These are phyloP conservation scores for Hyaloperonospora arabidopsidis DNA, from an alignment of 352 stramenopile genomes.

Conservation along the genomic window DNA sequence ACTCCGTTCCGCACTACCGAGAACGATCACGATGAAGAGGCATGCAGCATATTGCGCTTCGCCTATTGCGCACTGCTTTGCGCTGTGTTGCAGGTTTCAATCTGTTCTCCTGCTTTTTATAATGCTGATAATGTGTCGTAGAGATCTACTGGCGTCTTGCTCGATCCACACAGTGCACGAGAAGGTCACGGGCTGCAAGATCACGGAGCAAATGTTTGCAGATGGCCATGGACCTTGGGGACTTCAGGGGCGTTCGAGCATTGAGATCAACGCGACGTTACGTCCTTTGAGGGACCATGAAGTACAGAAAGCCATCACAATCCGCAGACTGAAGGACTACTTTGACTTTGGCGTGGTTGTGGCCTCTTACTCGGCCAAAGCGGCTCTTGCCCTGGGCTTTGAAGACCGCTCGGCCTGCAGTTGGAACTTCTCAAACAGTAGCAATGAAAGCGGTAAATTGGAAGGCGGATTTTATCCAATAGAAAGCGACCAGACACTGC, in stretches of 20 bases:
- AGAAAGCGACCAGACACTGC: constrained; percentile 30
- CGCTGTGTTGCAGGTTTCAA: not conserved
- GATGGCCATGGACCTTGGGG: constrained; percentile 49
- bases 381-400: constrained; percentile 30
- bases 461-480: constrained; percentile 53
- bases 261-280: constrained; percentile 45
- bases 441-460: constrained; percentile 37
- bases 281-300: constrained; percentile 42
- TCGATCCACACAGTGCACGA: constrained; percentile 60
- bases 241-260: constrained; percentile 35
- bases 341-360: constrained; percentile 72
- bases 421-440: constrained; percentile 48
- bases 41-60: not conserved
- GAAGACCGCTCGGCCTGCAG: constrained; percentile 51
- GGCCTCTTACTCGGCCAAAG: constrained; percentile 49
- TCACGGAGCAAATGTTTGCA: constrained; percentile 78
- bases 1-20: constrained; percentile 14
- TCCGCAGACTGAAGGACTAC: constrained; percentile 63
- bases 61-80: constrained; percentile 2
- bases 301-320: constrained; percentile 59
- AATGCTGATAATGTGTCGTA: constrained; percentile 28
- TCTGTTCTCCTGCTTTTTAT: constrained; percentile 13
- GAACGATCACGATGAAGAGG: constrained; percentile 6
- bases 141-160: constrained; percentile 25
- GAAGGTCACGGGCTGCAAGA: constrained; percentile 47